Base-by-base conservation (phyloP, 257 asterid genomes). In the Cordia subcordata region DNA sequence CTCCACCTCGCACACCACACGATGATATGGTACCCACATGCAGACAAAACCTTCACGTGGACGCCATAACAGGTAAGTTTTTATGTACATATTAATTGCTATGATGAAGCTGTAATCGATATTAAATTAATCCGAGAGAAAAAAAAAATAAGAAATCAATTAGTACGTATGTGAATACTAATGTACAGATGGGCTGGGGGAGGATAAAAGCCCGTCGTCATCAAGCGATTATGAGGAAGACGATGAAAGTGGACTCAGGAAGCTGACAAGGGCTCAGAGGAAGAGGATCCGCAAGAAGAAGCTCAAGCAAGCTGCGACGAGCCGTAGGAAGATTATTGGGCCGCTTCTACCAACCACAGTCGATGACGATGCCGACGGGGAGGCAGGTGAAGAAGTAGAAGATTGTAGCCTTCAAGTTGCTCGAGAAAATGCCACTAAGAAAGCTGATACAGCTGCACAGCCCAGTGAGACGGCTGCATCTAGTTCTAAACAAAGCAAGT, bases 261-360 rank as follows among this genome's bases (percentile, higher is more conserved):
- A 81, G 76, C 57, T 76, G 64, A 85, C 85, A 35, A 78, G 96
- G 75, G 90, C 96, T 13, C 86, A 85, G 66, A 81, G 95, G 69
- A 88, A 85, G 81, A 75, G 90, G 78, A 77, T 83, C 49, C 85
- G 93, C 13, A 77, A 75, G 70, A 81, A 72, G 78, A 85, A 85
- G 77, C 82, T 88, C 8, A 88, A 83, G 64, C 82, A 79, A 78
- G 68, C 73, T 9, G 67, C 78, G 46, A 60, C 79, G 8, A 75
- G 46, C 42, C 77, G 88, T 16, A 69, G 83, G 66, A 78, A 74
- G 61, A 69, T 85, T 32, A 77, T 85, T 55, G 96, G 96, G 55
- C 96, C 91, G 13, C 58, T 72, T 54, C 60, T 85, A 59, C 85
- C 84, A 6, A 49, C 16, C 54, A 51, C 56, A 32, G 16, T 4